Base-by-base conservation (phyloP, 2,329 filamentous ascomycete species). In the Colletotrichum falcatum region DNA sequence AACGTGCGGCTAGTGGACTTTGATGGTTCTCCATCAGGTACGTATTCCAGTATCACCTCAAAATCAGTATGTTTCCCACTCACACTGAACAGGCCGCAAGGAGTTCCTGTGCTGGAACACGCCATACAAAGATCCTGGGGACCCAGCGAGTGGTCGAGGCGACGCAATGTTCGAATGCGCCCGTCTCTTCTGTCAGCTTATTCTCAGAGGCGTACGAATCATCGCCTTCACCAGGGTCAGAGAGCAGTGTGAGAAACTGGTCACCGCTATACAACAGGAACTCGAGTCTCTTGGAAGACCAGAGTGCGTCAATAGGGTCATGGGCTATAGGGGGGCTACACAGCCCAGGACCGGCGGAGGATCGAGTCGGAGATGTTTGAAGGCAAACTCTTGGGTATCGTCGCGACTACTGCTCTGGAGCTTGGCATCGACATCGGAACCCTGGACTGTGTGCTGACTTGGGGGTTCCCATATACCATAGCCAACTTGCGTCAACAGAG, bases 21-120 rank as follows among this genome's bases (percentile, higher is more conserved):
- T 76, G 96, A 99, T 77, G 96, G 96, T 1, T 97, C 95, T 0
- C 96, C 96, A 0, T 94, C 94, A 7, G 81, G 72, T 70, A 67
- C 14, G 53, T 48, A 5, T 49, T 11, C 23, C 23, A 5, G 44
- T 8, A 26, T 26, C 48, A 2, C 12, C n/a, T 44, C 18, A 8
- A 33, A 4, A 37, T 35, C 26, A 14, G 48, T 9, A 20, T 16
- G 33, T 8, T 37, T 9, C 11, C n/a, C 14, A 26, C 30, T 59
- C 35, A 39, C 23, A 42, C 35, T 3, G 49, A 18, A 23, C 48
- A 74, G 94, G 95, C 0, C 87, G 94, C 28, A 98, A 98, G 78
- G 95, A 98, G 76, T 98, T 98, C 68, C 78, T 99, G 8, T 98
- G 95, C 80, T 99, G 96, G 96, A 98, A 99, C 76, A 98, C 95